Evolutionary conservation across 176 grass and related monocot species (phyloP), one percentile per base, ranked within the genome.

Genomic region (Stipa capillata): DNA sequence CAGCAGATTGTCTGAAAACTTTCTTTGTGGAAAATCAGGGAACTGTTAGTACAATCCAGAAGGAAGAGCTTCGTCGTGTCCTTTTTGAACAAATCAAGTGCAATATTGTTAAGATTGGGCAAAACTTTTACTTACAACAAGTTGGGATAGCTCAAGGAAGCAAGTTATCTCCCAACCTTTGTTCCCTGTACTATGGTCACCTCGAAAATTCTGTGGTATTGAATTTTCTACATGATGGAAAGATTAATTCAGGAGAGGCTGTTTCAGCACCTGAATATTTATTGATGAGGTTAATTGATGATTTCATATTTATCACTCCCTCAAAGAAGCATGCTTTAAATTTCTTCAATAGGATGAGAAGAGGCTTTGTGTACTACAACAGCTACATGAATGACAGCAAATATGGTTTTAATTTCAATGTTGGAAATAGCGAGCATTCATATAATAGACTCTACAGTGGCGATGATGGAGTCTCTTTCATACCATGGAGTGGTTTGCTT

Each of bases 401-500:
- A 89, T 94, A 86, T 82, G 89, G 94, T 63, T 51, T 85, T 65
- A 97, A 97, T 44, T 97, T 97, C 61, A 69, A 90, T 13, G 40
- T 88, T 53, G 29, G 45, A 81, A 57, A 71, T 31, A 87, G 73
- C 50, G 51, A 61, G 28, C 49, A 37, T 69, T 85, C 68, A 33
- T 29, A 36, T 78, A 88, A 94, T 82, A 92, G 84, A 51, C 53
- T 91, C 73, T 97, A 94, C 67, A 45, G 33, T 35, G 82, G 87
- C 33, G 89, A 82, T 53, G 91, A 97, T 92, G 89, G 94, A 43
- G 65, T 82, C 64, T 73, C 72, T 76, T 97, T 97, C 90, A 81
- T 97, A 79, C 89, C 94, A n/a, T 97, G 94, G 94, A 89, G 94
- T 41, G 94, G 94, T 66, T 97, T 97, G 76, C 87, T 97, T 78